Evolutionary conservation across 1,284 basidiomycete genomes (phyloP).

Genomic region (Omphalotus olearius): DNA sequence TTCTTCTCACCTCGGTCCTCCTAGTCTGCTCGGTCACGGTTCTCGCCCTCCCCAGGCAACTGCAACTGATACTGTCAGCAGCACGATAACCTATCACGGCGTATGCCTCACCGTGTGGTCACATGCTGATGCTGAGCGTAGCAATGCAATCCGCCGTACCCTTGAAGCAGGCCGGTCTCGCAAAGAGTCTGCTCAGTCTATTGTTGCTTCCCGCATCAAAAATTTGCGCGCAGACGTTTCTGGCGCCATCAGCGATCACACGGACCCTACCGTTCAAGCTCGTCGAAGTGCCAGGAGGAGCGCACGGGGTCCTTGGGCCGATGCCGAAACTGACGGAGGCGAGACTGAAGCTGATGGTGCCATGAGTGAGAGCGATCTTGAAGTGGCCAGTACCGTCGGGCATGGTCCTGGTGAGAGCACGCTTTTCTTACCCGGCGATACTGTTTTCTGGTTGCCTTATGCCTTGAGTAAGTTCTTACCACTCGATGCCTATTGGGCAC

Average conservation of each 20-base stretch:
- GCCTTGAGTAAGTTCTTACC: constrained; percentile 65
- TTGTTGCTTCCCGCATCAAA: constrained; percentile 63
- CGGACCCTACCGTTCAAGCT: constrained; percentile 52
- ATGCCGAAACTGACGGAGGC: constrained; percentile 65
- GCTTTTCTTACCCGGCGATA: constrained; percentile 80
- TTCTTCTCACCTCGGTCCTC: constrained; percentile 71
- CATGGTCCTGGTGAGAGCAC: constrained; percentile 83
- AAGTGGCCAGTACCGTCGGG: constrained; percentile 69
- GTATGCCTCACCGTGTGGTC: constrained; percentile 93
- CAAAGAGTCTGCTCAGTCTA: constrained; percentile 74
- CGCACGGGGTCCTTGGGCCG: constrained; percentile 68
- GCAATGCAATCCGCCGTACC: constrained; percentile 75
- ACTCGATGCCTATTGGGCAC: background rate
- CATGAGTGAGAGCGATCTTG: constrained; percentile 81
- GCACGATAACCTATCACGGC: constrained; percentile 78
- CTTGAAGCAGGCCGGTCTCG: constrained; percentile 72
- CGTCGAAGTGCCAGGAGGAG: constrained; percentile 51
- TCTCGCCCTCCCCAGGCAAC: constrained; percentile 36
- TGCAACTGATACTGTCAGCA: constrained; percentile 36
- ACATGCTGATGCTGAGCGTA: constrained; percentile 84
- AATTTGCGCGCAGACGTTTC: constrained; percentile 52
- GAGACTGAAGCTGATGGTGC: constrained; percentile 69
- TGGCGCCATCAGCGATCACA: constrained; percentile 32
- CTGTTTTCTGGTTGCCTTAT: constrained; percentile 92
- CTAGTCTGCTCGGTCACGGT: constrained; percentile 48